phyloP scores from a whole-genome alignment of 257 asterid species.

The Nicotiana sylvestris region DNA sequence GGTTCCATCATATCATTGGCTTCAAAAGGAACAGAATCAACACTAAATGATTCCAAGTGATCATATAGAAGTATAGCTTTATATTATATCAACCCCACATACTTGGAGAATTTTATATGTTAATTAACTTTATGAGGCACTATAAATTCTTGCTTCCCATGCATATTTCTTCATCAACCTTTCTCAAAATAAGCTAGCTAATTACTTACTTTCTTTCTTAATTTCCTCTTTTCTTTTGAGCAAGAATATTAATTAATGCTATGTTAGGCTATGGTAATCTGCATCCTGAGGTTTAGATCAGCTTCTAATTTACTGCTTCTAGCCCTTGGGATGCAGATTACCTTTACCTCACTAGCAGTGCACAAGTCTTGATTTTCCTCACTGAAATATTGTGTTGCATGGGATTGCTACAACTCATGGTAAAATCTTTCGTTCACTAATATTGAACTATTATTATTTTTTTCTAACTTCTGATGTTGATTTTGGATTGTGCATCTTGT shows the following conservation, averaged over 20 bases:
- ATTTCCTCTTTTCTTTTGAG: background rate
- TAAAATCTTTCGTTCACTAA: background rate
- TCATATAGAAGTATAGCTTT: conserved; percentile 13
- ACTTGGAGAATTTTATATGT: conserved; percentile 7
- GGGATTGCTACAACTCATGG: background rate
- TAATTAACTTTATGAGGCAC: conserved; percentile 10
- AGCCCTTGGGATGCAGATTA: conserved; percentile 56
- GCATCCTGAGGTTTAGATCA: conserved; percentile 80
- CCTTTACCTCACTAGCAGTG: conserved; percentile 27
- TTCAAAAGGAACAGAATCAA: conserved; percentile 32
- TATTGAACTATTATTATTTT: background rate
- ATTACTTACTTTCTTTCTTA: background rate
- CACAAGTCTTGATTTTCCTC: background rate
- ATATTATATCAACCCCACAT: background rate
- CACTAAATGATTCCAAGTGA: conserved; percentile 27
- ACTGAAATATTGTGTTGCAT: background rate
- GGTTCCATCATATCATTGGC: conserved; percentile 41
- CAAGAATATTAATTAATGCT: background rate
- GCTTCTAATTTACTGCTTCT: conserved; percentile 3
- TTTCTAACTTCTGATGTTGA: background rate
- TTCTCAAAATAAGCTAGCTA: conserved; percentile 8
- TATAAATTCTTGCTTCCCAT: conserved; percentile 37
- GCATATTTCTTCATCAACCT: conserved; percentile 23
- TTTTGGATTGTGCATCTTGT: background rate
- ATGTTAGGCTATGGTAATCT: conserved; percentile 57